phyloP scores from a whole-genome alignment of 306 rosid genomes.

The Leucaena leucocephala region DNA sequence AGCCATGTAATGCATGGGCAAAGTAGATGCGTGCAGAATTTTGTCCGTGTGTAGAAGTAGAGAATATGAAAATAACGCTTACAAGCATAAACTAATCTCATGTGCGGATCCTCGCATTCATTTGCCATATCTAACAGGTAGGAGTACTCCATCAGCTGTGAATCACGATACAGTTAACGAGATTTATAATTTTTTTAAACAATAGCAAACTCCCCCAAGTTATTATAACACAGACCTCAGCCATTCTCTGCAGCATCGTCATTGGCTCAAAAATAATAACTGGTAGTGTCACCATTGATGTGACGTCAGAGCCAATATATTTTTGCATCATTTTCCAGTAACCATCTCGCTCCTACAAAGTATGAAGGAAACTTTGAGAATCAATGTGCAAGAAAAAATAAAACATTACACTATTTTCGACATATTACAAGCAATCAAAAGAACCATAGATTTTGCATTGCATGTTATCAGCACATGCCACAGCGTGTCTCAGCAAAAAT shows the following conservation, averaged over 20 bases:
- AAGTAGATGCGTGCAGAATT: background rate
- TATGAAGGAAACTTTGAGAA: constrained; percentile 25
- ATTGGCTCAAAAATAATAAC: constrained; percentile 96
- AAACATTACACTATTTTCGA: background rate
- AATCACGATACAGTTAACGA: constrained; percentile 23
- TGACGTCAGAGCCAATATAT: constrained; percentile 86
- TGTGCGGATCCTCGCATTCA: constrained; percentile 89
- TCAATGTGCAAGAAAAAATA: background rate
- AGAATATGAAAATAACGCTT: constrained; percentile 36
- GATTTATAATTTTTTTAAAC: constrained; percentile 3
- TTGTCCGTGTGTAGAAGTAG: background rate
- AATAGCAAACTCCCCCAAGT: constrained; percentile 21
- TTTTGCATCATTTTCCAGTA: constrained; percentile 97
- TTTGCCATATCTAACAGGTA: constrained; percentile 85
- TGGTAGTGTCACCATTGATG: constrained; percentile 97
- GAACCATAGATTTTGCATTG: constrained; percentile 9
- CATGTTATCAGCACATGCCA: background rate
- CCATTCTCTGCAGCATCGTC: constrained; percentile 93
- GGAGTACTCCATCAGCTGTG: constrained; percentile 92
- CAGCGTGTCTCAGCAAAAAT: constrained; percentile 2
- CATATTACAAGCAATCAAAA: constrained; percentile 10
- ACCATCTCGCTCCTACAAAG: constrained; percentile 80
- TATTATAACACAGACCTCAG: constrained; percentile 71
- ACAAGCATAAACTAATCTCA: constrained; percentile 90
- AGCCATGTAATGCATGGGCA: constrained; percentile 26